Evolutionary conservation across 2,329 filamentous ascomycete genomes (phyloP).

Genomic region (Nigrospora oryzae): DNA sequence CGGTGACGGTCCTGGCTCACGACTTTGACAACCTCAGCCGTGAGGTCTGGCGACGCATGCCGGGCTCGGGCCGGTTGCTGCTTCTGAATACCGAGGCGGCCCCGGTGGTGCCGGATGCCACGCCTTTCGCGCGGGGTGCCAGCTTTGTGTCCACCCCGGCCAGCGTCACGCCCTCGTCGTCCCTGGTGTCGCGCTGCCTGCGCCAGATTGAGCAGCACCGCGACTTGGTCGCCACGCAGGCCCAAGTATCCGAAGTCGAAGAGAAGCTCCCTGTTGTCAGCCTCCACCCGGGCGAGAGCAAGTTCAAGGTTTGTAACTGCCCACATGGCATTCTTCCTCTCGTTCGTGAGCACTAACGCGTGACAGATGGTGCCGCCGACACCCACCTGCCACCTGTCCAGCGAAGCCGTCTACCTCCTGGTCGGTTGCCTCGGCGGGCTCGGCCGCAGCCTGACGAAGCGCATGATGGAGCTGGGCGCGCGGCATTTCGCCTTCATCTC

Average conservation of each 20-base stretch:
- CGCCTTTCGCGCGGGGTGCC: constrained; percentile 6
- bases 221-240: neutral
- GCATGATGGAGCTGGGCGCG: constrained; percentile 24
- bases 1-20: constrained; percentile 4
- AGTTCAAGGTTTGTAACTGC: too few relatives aligned
- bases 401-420: constrained; percentile 20
- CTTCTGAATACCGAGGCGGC: constrained; percentile 1
- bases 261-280: too few relatives aligned
- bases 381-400: constrained; percentile 2
- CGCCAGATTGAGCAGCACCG: neutral
- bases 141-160: constrained; percentile 3
- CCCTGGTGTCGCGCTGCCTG: neutral
- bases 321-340: too few relatives aligned
- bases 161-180: neutral
- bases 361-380: neutral
- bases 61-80: constrained; percentile 2
- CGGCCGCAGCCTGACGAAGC: constrained; percentile 21
- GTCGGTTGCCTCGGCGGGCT: constrained; percentile 27
- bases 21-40: constrained; percentile 5
- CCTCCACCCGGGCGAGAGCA: too few relatives aligned
- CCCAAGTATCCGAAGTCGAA: neutral
- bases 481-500: constrained; percentile 23
- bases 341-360: neutral
- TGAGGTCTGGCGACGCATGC: constrained; percentile 6
- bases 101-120: constrained; percentile 1